Base-by-base conservation (phyloP, 805 yeast genomes). In the Martiniozyma abietophila region DNA sequence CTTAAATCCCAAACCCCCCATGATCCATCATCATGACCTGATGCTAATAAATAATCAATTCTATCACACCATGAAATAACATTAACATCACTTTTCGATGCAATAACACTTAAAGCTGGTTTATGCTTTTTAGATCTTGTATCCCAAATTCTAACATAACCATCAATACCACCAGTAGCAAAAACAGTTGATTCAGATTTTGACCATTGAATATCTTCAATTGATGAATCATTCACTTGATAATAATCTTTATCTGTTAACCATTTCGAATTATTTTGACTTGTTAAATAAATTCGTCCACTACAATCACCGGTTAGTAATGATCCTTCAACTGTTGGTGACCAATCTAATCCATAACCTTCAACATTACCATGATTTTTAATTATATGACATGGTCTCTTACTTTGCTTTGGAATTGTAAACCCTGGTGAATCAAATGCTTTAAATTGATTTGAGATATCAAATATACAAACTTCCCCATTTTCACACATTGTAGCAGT, bases 1-100 rank as follows among this genome's bases (percentile, higher is more conserved):
- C 98, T 78, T 59, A 92, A 67, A 64, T 92, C 98, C 98, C 98
- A 92, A 29, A 92, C 92, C 28, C 94, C 86, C 96, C 97, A 92
- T 20, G 76, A 62, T 44, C 98, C 98, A 56, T 88, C 95, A 58
- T 92, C 98, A 54, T 92, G 96, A 47, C 98, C 98, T 31, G 92
- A 77, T 0, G 96, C 96, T 36, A 92, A 66, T 50, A 92, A 64
- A 53, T 89, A 86, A 50, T 80, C 79, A 45, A 88, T 80, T 54
- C 82, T 81, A 42, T 71, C 73, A 61, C 89, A 83, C 98, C 98
- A 92, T 34, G 95, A 83, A 55, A 92, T 80, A 35, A 92, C 98
- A 51, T 92, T 92, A 44, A 92, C 83, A 57, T 92, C 98, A 1
- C 83, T 66, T 16, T 65, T 60, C 10, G 95, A 76, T 0, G 95